Base-by-base conservation (phyloP, 257 asterid genomes). In the Henckelia pumila region DNA sequence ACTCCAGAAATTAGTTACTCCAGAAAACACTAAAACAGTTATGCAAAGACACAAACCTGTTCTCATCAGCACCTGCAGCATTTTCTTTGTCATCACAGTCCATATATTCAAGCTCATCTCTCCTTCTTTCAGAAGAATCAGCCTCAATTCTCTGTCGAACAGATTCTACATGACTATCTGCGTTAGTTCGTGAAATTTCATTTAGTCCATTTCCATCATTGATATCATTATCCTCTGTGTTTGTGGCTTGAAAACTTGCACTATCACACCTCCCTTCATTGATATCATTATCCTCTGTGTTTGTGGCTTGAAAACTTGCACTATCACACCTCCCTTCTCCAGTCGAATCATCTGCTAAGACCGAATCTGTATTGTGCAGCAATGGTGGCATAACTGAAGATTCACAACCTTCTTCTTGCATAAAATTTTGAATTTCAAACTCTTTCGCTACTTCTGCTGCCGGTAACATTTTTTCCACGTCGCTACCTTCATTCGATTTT, bases 51-150 rank as follows among this genome's bases (percentile, higher is more conserved):
- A 64, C 73, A 53, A 58, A 92, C 99, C 96, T 88, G 82, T 90
- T 93, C 75, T 70, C 85, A 76, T 84, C 88, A 20, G 81, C 65
- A 68, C 78, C 83, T 55, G 92, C 63, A 61, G 77, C 83, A 72
- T 94, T 91, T 83, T 94, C 98, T 77, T 94, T 91, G 71, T 88
- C 85, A 56, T 91, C 96, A 33, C 67, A 67, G 56, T 82, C 84
- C 7, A 62, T 33, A 25, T 21, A 40, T 58, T 80, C 83, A 14
- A n/a, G 44, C 62, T 35, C 71, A 8, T 57, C 24, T 77, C 61
- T 72, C 67, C 22, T 68, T 62, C 61, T 77, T 62, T 66, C 77
- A 28, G 80, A 71, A 64, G 75, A 32, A 58, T 28, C 66, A 20
- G 3, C 37, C 55, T 74, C 61, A 21, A 64, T 61, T 25, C 28